phyloP scores from a whole-genome alignment of 805 yeast genomes.

The Candida caryicola region DNA sequence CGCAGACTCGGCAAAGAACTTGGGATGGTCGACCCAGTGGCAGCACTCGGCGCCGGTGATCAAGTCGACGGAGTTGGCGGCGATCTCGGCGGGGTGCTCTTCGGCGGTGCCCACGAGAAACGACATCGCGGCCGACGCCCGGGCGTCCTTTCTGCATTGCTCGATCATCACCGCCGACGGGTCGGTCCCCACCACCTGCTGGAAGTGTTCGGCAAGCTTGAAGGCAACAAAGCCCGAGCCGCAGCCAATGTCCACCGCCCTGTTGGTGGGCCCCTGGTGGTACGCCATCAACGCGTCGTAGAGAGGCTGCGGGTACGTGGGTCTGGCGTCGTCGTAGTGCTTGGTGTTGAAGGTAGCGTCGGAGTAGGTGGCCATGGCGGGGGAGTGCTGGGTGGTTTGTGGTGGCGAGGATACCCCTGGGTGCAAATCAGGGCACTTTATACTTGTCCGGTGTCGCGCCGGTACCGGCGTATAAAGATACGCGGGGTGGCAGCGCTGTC shows the following conservation, averaged over 20 bases:
- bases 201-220: constrained; percentile 45
- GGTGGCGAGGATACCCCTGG: background rate
- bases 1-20: constrained; percentile 49
- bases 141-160: constrained; percentile 21
- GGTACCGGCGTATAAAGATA: too few species aligned
- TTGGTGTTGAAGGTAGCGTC: constrained; percentile 49
- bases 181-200: constrained; percentile 62
- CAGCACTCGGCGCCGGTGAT: constrained; percentile 79
- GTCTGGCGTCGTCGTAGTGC: constrained; percentile 58
- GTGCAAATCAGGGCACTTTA: background rate
- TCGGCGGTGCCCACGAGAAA: constrained; percentile 29
- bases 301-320: constrained; percentile 58
- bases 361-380: constrained; percentile 61
- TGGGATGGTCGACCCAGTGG: constrained; percentile 75
- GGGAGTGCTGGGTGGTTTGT: background rate
- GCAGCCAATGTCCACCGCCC: constrained; percentile 69
- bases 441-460: background rate
- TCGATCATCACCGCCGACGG: constrained; percentile 54
- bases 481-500: too few species aligned
- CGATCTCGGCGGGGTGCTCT: constrained; percentile 18
- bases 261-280: constrained; percentile 28
- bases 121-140: constrained; percentile 12
- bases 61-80: constrained; percentile 48
- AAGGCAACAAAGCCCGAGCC: constrained; percentile 77
- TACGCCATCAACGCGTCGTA: constrained; percentile 42